Conservation (phyloP, 2,329 filamentous ascomycete genomes). For the Massarina eburnea region DNA sequence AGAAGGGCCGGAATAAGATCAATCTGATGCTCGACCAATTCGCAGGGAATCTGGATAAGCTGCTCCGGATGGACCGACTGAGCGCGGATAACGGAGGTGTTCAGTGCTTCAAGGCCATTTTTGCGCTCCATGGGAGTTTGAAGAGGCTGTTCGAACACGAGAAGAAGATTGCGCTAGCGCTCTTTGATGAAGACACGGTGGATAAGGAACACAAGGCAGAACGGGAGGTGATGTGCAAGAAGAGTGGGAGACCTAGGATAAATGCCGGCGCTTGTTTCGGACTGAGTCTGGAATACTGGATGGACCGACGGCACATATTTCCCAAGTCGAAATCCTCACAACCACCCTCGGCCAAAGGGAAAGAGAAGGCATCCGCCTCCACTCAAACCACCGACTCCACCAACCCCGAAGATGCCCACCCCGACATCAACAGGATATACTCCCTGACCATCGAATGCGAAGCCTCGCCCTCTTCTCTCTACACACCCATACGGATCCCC, state of each 20-base stretch:
- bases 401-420: conserved; percentile 35
- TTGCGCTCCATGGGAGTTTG: conserved; percentile 71
- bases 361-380: conserved; percentile 40
- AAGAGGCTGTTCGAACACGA: conserved; percentile 72
- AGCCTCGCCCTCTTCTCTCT: conserved; percentile 48
- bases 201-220: conserved; percentile 52
- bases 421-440: conserved; percentile 58
- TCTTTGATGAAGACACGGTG: conserved; percentile 40
- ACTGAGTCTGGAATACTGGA: conserved; percentile 77
- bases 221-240: conserved; percentile 66
- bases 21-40: conserved; percentile 73
- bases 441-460: conserved; percentile 69
- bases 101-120: conserved; percentile 76
- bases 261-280: conserved; percentile 69
- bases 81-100: conserved; percentile 61
- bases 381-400: conserved; percentile 10
- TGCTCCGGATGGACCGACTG: conserved; percentile 71
- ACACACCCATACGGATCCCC: conserved; percentile 68
- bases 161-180: conserved; percentile 47
- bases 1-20: conserved; percentile 62
- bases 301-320: conserved; percentile 57
- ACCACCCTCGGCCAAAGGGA: conserved; percentile 42
- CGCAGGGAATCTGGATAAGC: conserved; percentile 68
- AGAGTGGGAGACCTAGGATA: conserved; percentile 71
- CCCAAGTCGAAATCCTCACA: conserved; percentile 15